A percentile compares a stretch with the other conserved stretches of the same genome.
Evolutionary conservation across 2,329 filamentous ascomycete genomes (phyloP).

Genomic region (Chrysoporthe deuterocubensis): DNA sequence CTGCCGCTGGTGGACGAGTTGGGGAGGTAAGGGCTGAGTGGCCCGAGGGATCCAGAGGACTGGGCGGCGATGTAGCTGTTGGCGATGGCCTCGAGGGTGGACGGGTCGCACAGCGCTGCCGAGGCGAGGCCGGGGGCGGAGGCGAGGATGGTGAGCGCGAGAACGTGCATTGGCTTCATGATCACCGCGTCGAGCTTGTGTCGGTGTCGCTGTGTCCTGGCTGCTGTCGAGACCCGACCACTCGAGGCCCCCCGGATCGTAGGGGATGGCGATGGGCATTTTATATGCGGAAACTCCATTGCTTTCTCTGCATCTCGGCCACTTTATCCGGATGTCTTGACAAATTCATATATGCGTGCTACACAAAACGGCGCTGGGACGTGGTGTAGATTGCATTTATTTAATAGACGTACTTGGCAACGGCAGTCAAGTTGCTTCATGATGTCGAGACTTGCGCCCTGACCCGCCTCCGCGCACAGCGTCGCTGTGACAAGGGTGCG

Average conservation of each 20-base stretch:
- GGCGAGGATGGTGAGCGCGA: neutral
- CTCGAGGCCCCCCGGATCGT: neutral
- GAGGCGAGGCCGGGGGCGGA: neutral
- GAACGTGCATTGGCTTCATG: neutral
- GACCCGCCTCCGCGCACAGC: too few species aligned
- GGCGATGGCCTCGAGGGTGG: constrained; percentile 29
- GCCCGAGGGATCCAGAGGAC: constrained; percentile 29
- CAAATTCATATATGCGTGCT: neutral
- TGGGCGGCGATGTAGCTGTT: constrained; percentile 34
- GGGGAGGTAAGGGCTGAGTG: constrained; percentile 22
- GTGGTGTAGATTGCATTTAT: neutral
- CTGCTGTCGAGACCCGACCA: too few species aligned
- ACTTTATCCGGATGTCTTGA: neutral
- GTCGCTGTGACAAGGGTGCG: too few species aligned
- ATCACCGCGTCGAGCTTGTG: too few species aligned
- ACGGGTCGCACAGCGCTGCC: constrained; percentile 28
- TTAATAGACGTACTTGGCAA: neutral
- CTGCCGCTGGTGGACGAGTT: constrained; percentile 1
- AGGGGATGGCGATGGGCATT: neutral
- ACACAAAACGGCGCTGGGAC: neutral
- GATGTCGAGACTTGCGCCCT: too few species aligned
- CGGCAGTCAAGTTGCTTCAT: neutral
- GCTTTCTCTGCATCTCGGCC: neutral
- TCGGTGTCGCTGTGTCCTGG: too few species aligned
- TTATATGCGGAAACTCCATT: neutral